Percentiles rank a stretch among this genome's conserved stretches.
phyloP scores from a whole-genome alignment of 1,139 yeast species.

The Kodamaea plutei region DNA sequence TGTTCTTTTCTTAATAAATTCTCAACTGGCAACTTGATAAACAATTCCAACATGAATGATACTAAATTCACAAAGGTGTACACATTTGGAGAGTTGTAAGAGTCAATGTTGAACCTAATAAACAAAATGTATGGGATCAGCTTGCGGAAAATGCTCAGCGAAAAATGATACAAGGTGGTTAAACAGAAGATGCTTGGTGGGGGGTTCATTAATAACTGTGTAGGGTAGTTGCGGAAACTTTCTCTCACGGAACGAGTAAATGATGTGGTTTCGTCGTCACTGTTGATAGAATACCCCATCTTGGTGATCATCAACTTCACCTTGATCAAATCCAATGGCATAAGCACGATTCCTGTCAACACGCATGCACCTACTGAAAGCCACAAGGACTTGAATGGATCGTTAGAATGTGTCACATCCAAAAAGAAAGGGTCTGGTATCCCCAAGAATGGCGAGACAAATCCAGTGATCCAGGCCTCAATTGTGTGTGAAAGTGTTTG shows the following conservation, averaged over 20 bases:
- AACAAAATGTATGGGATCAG: conserved; percentile 72
- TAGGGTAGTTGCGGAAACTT: conserved; percentile 34
- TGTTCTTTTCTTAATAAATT: conserved; percentile 83
- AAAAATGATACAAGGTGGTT: conserved; percentile 59
- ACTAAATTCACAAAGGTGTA: conserved; percentile 52
- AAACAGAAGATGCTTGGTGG: conserved; percentile 46
- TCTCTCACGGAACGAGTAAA: conserved; percentile 37
- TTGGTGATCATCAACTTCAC: conserved; percentile 71
- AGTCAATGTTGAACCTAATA: conserved; percentile 63
- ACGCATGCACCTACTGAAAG: conserved; percentile 71
- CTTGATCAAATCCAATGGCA: conserved; percentile 80
- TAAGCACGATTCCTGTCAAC: conserved; percentile 67
- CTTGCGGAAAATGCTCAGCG: conserved; percentile 59
- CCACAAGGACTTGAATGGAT: conserved; percentile 63
- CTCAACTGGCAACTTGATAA: conserved; percentile 81
- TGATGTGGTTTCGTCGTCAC: conserved; percentile 6
- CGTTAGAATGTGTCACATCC: conserved; percentile 78
- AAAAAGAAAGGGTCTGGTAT: conserved; percentile 91
- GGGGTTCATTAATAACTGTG: conserved; percentile 50
- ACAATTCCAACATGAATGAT: conserved; percentile 61
- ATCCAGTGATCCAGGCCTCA: conserved; percentile 91
- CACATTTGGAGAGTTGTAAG: conserved; percentile 58
- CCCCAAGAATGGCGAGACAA: conserved; percentile 73
- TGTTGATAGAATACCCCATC: too few species aligned
- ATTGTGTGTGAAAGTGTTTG: conserved; percentile 72